Percentiles rank a stretch among this genome's conserved stretches.
Conservation (phyloP, 129 eudicot genomes). For the Ambrosia trifida region DNA sequence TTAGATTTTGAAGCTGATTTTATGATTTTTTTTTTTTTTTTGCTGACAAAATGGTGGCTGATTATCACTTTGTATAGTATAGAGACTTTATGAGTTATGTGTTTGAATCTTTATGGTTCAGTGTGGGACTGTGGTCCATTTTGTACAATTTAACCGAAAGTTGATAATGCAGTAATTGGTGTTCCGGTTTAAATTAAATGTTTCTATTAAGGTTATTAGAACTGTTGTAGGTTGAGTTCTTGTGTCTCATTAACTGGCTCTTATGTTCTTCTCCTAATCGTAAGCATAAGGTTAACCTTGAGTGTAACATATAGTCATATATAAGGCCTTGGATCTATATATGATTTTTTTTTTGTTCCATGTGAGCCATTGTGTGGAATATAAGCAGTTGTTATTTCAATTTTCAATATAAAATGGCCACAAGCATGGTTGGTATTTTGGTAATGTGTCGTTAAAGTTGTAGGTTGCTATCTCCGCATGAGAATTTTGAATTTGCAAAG, state of each 20-base stretch:
- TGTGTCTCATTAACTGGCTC: background rate
- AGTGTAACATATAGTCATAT: too few species aligned
- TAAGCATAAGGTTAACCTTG: background rate
- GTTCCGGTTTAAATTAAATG: background rate
- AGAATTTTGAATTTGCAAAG: too few species aligned
- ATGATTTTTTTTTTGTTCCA: too few species aligned
- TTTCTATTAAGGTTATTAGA: background rate
- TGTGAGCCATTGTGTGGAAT: too few species aligned
- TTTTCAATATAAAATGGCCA: too few species aligned
- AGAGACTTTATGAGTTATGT: background rate
- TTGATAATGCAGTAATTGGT: background rate
- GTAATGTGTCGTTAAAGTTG: too few species aligned
- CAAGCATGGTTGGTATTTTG: too few species aligned
- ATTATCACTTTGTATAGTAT: background rate
- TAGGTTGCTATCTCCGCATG: too few species aligned
- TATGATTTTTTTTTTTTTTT: background rate
- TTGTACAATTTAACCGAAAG: background rate
- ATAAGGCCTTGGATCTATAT: too few species aligned
- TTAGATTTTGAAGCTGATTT: background rate
- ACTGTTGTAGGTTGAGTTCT: background rate
- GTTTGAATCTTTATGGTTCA: background rate
- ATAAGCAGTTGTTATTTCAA: too few species aligned
- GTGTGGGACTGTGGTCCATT: constrained; percentile 18
- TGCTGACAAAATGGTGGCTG: background rate
- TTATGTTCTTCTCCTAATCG: background rate